Evolutionary conservation across 768 basidiomycete genomes (phyloP), one percentile per base, ranked within the genome.

Genomic region (Xerocomus brunneocitrinus): DNA sequence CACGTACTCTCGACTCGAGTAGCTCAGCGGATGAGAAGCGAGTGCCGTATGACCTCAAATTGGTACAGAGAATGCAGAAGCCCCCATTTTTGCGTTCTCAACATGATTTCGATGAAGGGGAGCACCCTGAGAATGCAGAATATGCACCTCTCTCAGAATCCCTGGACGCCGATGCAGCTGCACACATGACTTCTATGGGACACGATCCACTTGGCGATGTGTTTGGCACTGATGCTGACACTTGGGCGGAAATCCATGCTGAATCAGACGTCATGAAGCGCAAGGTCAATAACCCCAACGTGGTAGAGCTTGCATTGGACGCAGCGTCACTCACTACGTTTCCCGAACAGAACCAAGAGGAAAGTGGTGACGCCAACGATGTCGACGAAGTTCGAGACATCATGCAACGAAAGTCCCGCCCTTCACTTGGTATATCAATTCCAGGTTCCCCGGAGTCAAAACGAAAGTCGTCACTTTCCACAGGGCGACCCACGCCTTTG

Each of bases 221-320:
- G 7, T 86, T 85, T 69, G 83, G 84, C 43, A 76, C 76, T n/a
- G 85, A 85, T 64, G 79, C 73, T 56, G 79, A 84, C 57, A 77
- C 79, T 1, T 85, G 84, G 84, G 72, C 74, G 53, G 79, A 80
- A 47, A 73, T 86, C 46, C 80, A 64, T 48, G 62, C 71, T 38
- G 67, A 75, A 53, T 65, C 62, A 28, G 67, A 60, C 55, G 57
- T 54, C 53, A 40, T 50, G 49, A 60, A 58, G 67, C 54, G 61
- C 67, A 59, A 54, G 56, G 43, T 53, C 32, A 48, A 59, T 58
- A 52, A 61, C 61, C 77, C 79, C 1, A 75, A 83, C 56, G 66
- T 81, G 38, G 76, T 81, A 38, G 67, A 80, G 24, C 73, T 85
- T 8, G 78, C 80, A 14, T 66, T 85, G 42, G 79, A 78, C 53